These are phyloP conservation scores for Thielaviopsis populi DNA, from an alignment of 2,329 filamentous ascomycete genomes.

Conservation along the genomic window DNA sequence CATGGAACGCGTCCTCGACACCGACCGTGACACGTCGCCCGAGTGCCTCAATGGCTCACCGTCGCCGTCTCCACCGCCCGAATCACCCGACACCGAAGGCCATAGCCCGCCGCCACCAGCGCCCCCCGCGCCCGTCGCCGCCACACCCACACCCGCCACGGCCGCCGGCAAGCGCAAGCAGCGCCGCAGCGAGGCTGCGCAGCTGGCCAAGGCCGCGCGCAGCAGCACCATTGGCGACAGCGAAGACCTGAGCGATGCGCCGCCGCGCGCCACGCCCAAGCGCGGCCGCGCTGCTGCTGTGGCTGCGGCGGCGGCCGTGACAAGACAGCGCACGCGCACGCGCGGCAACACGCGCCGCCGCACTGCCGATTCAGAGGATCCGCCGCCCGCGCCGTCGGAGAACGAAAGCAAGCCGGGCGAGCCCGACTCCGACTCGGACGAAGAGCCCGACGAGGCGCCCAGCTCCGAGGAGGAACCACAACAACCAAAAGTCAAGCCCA, in stretches of 20 bases:
- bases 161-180: conserved; percentile 23
- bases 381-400: conserved; percentile 22
- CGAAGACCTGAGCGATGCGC: conserved; percentile 31
- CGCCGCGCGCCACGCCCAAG: conserved; percentile 25
- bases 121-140: not conserved
- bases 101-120: conserved; percentile 1
- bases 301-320: not conserved
- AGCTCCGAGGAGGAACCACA: conserved; percentile 25
- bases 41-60: conserved; percentile 5
- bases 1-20: conserved; percentile 24
- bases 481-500: conserved; percentile 27
- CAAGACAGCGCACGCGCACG: conserved; percentile 24
- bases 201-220: conserved; percentile 13
- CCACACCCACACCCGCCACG: not conserved
- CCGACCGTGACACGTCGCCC: conserved; percentile 10
- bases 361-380: not conserved
- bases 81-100: conserved; percentile 16
- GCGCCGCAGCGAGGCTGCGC: not conserved
- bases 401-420: conserved; percentile 27
- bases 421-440: conserved; percentile 21
- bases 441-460: conserved; percentile 23
- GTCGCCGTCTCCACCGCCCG: conserved; percentile 21
- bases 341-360: conserved; percentile 12
- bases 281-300: not conserved
- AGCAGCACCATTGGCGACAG: conserved; percentile 38